Evolutionary conservation across 2,329 filamentous ascomycete species (phyloP), one percentile per base, ranked within the genome.

Genomic region (Westerdykella sp.): DNA sequence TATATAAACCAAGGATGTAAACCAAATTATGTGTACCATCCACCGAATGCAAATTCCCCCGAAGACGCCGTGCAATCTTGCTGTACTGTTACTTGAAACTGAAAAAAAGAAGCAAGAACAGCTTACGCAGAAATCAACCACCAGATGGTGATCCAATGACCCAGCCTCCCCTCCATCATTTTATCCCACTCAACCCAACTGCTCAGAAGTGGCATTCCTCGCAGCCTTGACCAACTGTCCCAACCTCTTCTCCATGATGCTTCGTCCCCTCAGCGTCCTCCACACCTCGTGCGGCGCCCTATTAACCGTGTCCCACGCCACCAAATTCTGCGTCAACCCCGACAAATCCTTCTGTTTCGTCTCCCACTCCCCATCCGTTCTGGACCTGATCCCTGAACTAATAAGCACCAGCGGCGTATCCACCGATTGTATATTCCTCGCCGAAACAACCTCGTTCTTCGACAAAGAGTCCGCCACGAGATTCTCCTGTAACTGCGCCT

Each of bases 401-500:
- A 97, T 78, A 18, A 98, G 72, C 2, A 83, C 83, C 32, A 97
- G 70, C 6, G 88, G 84, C 12, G 85, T 86, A 45, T 85, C 74
- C n/a, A 75, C 74, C 45, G 78, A 76, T 68, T 95, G 87, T 41
- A 97, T 93, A 37, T 83, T 82, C 16, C 85, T 76, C 45, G 88
- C 88, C 46, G 83, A 85, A 36, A 77, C 73, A 14, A 95, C 81
- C 59, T 98, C 93, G 28, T 86, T 86, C 65, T 83, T 84, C 12
- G 88, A 88, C 53, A 97, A 80, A 1, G 86, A 87, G 51, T 83
- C 79, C 0, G 90, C 90, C 25, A 96, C 88, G 1, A 97, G 75
- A 51, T 84, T 91, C 71, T 98, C 93, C 68, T 98, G 93, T 43
- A 98, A 74, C 68, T 90, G 87, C 4, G 89, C 85, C 65, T 94